Conservation (phyloP, 2,329 filamentous ascomycete species). For the Phyllosticta citrichinensis region DNA sequence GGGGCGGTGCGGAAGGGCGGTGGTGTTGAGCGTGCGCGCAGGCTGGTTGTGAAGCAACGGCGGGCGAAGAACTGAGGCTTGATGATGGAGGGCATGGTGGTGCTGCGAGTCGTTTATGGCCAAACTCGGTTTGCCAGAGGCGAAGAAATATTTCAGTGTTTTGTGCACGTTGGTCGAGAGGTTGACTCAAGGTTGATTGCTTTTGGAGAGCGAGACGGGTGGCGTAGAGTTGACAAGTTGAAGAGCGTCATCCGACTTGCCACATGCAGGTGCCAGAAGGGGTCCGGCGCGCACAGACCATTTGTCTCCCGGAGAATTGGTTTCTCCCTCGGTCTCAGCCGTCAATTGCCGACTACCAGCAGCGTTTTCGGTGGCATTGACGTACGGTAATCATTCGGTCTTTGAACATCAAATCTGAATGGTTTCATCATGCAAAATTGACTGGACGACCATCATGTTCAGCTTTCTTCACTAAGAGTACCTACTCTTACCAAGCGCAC, state of each 20-base stretch:
- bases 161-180: not conserved
- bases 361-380: not conserved
- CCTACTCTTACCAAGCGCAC: too few relatives aligned
- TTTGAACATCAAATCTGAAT: too few relatives aligned
- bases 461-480: too few relatives aligned
- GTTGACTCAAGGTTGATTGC: not conserved
- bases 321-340: constrained; percentile 4
- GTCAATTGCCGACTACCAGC: not conserved
- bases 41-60: not conserved
- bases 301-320: not conserved
- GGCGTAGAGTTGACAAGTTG: not conserved
- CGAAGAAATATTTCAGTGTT: not conserved
- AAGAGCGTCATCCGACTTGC: not conserved
- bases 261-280: constrained; percentile 1
- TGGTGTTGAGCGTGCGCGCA: not conserved
- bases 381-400: not conserved
- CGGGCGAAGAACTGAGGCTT: not conserved
- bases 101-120: not conserved
- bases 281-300: not conserved
- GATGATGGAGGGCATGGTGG: constrained; percentile 1
- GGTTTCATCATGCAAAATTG: too few relatives aligned
- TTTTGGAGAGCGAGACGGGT: constrained; percentile 1
- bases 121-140: not conserved
- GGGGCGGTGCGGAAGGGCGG: constrained; percentile 39
- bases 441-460: too few relatives aligned